Evolutionary conservation across 1,139 yeast genomes (phyloP).

Genomic region (Suhomyces coccinellae): DNA sequence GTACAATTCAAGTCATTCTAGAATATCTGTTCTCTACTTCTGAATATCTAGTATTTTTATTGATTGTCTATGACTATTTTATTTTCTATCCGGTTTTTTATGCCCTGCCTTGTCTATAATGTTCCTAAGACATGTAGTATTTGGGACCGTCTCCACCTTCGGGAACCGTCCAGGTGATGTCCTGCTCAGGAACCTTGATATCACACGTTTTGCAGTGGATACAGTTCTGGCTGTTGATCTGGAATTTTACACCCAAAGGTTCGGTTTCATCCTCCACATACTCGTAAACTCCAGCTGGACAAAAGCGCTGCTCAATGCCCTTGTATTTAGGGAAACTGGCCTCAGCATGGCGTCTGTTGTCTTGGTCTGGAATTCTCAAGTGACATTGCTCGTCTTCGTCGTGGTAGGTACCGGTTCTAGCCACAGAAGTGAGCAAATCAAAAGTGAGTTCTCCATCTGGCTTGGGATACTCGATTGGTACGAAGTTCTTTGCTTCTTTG

Average conservation of each 20-base stretch:
- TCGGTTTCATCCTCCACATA: conserved; percentile 69
- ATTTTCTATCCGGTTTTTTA: neutral
- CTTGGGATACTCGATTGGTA: conserved; percentile 84
- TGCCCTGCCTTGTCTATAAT: conserved; percentile 1
- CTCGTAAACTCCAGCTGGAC: conserved; percentile 99
- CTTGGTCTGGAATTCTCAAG: conserved; percentile 75
- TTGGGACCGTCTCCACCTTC: conserved; percentile 99
- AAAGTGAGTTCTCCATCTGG: conserved; percentile 91
- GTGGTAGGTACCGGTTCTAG: conserved; percentile 94
- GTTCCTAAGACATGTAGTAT: conserved; percentile 65
- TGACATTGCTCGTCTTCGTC: conserved; percentile 94
- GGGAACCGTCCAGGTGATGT: conserved; percentile 92
- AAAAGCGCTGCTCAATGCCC: conserved; percentile 88
- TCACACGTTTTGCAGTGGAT: conserved; percentile 98
- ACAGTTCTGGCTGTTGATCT: conserved; percentile 93
- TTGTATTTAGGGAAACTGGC: conserved; percentile 69
- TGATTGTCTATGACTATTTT: neutral
- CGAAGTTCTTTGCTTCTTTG: conserved; percentile 58
- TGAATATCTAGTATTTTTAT: neutral
- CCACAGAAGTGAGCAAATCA: conserved; percentile 87
- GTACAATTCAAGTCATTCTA: no score
- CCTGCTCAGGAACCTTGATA: conserved; percentile 92
- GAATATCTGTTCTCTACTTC: neutral
- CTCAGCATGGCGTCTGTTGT: conserved; percentile 64
- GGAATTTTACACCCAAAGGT: conserved; percentile 71